phyloP scores from a whole-genome alignment of 2,329 filamentous ascomycete genomes.

The Pseudogymnoascus sp. region DNA sequence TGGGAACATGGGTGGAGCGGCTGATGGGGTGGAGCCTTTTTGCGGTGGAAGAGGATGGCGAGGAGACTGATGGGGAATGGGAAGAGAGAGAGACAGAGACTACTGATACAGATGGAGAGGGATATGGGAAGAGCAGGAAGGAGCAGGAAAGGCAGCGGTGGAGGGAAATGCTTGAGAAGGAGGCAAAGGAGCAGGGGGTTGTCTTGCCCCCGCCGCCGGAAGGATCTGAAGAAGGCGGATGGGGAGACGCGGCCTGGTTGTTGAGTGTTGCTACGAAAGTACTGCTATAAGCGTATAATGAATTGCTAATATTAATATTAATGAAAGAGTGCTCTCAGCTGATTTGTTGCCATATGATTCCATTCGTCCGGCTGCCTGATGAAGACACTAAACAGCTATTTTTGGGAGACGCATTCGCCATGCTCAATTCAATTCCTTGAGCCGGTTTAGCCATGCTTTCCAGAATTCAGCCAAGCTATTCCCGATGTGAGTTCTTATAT shows the following conservation, averaged over 20 bases:
- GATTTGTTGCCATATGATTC: neutral
- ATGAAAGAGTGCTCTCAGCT: neutral
- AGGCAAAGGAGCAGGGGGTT: constrained; percentile 17
- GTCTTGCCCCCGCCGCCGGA: constrained; percentile 34
- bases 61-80: constrained; percentile 36
- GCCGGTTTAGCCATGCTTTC: neutral
- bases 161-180: constrained; percentile 19
- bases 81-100: constrained; percentile 33
- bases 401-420: neutral
- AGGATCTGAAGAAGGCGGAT: constrained; percentile 48
- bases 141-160: neutral
- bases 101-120: constrained; percentile 32
- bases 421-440: neutral
- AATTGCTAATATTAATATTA: constrained; percentile 1
- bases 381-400: neutral
- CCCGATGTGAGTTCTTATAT: neutral
- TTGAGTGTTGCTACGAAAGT: constrained; percentile 47
- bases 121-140: constrained; percentile 16
- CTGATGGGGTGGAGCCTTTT: constrained; percentile 54
- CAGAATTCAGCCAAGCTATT: neutral
- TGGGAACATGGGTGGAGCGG: constrained; percentile 50
- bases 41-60: constrained; percentile 51
- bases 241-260: constrained; percentile 61
- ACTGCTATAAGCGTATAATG: constrained; percentile 19
- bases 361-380: neutral